phyloP scores from a whole-genome alignment of 345 rosid genomes.

The Sisymbrium altissimum region DNA sequence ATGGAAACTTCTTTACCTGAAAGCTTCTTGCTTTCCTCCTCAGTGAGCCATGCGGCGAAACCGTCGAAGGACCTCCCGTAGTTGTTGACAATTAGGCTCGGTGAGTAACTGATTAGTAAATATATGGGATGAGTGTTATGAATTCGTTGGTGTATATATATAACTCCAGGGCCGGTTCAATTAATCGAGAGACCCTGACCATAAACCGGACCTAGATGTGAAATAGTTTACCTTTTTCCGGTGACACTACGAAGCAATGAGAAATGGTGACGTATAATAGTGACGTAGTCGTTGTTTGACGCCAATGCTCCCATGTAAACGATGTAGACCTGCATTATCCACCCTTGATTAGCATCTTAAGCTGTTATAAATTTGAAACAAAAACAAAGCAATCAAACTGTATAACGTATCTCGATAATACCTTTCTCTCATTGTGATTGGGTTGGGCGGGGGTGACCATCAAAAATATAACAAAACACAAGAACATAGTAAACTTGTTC shows the following conservation, averaged over 20 bases:
- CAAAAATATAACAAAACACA: slow-evolving; percentile 2
- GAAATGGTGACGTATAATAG: neutral
- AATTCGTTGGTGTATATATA: too few relatives aligned
- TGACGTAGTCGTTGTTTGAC: neutral
- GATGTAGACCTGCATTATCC: slow-evolving; percentile 11
- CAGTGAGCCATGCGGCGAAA: slow-evolving; percentile 28
- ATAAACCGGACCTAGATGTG: neutral
- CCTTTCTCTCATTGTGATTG: slow-evolving; percentile 1
- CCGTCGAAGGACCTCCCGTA: slow-evolving; percentile 11
- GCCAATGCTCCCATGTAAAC: slow-evolving; percentile 16
- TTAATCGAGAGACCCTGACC: neutral
- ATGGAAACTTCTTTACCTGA: neutral
- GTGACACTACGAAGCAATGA: slow-evolving; percentile 14
- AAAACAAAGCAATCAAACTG: neutral
- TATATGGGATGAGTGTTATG: too few relatives aligned
- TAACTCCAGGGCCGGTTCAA: too few relatives aligned
- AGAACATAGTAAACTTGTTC: neutral
- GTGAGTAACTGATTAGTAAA: slow-evolving; percentile 12
- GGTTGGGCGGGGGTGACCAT: neutral
- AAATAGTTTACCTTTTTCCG: neutral
- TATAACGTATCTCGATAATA: neutral
- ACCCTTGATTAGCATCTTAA: neutral
- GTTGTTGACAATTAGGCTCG: slow-evolving; percentile 4
- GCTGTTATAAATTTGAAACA: neutral
- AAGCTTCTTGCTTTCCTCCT: slow-evolving; percentile 18